These are phyloP conservation scores for Chaetomium olivaceum DNA, from an alignment of 2,329 filamentous ascomycete species.

Conservation along the genomic window DNA sequence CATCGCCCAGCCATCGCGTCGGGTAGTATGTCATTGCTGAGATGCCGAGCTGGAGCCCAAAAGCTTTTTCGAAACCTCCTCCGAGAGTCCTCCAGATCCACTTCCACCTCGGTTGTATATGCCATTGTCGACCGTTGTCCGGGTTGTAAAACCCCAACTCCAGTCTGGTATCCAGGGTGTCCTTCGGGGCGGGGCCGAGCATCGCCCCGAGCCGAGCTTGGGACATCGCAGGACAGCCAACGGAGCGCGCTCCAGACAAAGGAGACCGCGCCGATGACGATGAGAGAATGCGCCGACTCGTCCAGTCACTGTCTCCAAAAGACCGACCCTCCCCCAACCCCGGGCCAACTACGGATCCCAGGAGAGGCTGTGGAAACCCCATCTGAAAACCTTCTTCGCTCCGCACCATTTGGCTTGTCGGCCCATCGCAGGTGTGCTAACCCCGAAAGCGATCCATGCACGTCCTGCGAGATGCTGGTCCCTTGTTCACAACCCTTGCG, in stretches of 20 bases:
- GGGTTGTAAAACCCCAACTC: neutral
- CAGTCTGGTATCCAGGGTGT: neutral
- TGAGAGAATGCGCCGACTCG: neutral
- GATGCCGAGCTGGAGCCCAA: neutral
- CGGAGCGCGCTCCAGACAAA: neutral
- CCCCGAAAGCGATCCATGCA: neutral
- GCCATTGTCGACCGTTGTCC: neutral
- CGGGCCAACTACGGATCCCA: too few relatives aligned
- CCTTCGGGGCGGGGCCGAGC: conserved; percentile 6
- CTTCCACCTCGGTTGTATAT: conserved; percentile 12
- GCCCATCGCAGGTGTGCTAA: neutral
- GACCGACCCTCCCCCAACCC: too few relatives aligned
- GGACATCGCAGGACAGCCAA: neutral
- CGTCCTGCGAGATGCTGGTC: conserved; percentile 18
- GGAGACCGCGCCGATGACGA: neutral
- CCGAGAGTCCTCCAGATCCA: neutral
- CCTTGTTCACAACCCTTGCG: conserved; percentile 22
- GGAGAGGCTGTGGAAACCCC: too few relatives aligned
- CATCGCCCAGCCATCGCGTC: neutral
- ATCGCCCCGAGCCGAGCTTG: neutral
- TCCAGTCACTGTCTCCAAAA: too few relatives aligned
- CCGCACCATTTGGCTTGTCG: neutral
- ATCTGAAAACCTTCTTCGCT: neutral
- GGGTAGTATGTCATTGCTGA: conserved; percentile 4
- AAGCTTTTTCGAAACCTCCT: conserved; percentile 1